Conservation (phyloP, 202 grass and related monocot genomes). For the Setaria italica region DNA sequence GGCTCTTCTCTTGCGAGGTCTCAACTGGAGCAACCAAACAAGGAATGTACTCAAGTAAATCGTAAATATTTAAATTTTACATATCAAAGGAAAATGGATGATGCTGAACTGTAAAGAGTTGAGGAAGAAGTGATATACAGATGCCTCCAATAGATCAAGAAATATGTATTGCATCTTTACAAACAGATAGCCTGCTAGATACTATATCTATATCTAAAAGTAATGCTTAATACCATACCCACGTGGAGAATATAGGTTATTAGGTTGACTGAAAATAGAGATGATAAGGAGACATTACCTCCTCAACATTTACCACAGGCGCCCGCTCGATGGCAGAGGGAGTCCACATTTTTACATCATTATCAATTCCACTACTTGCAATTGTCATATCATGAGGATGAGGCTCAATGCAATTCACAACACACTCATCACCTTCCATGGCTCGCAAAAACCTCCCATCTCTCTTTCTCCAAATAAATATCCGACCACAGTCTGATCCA, state of each 20-base stretch:
- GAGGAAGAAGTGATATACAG: conserved; percentile 1
- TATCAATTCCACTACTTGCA: conserved; percentile 87
- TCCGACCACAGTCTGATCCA: conserved; percentile 84
- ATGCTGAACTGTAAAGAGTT: background rate
- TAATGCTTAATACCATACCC: background rate
- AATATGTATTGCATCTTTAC: background rate
- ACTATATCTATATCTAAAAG: background rate
- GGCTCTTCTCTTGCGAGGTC: conserved; percentile 71
- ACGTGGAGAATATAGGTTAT: conserved; percentile 32
- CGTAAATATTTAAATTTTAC: background rate
- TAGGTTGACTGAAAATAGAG: background rate
- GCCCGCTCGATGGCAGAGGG: conserved; percentile 71
- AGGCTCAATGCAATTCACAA: conserved; percentile 89
- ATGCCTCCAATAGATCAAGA: conserved; percentile 14
- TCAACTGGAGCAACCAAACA: conserved; percentile 39
- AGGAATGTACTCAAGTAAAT: conserved; percentile 12
- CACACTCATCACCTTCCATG: conserved; percentile 79
- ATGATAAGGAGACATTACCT: conserved; percentile 56
- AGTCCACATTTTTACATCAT: conserved; percentile 89
- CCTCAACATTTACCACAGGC: conserved; percentile 57
- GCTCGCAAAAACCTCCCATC: conserved; percentile 70
- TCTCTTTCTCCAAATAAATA: conserved; percentile 95
- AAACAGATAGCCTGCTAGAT: background rate
- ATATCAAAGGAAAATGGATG: background rate
- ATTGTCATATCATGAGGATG: conserved; percentile 70